Percentiles rank a stretch among this genome's conserved stretches.
Conservation (phyloP, 306 rosid species). For the Vigna nakashimae region DNA sequence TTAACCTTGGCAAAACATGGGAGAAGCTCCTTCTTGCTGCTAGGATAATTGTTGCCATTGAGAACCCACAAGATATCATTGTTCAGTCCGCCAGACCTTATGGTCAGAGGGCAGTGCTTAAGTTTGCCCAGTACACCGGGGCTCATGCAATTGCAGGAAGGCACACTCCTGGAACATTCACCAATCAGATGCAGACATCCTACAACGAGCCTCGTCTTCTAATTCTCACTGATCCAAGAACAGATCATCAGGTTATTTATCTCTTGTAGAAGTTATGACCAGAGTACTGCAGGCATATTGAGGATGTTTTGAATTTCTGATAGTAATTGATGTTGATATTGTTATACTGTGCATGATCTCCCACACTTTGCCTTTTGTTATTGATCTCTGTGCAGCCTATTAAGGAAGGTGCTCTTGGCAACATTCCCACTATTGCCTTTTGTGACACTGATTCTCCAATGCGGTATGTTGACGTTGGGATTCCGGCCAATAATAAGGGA, state of each 20-base stretch:
- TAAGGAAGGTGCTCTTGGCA: conserved; percentile 85
- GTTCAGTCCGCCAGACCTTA: conserved; percentile 80
- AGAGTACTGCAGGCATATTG: background rate
- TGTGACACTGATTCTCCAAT: conserved; percentile 91
- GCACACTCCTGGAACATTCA: conserved; percentile 85
- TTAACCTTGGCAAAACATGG: conserved; percentile 81
- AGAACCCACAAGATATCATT: conserved; percentile 76
- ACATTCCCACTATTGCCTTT: conserved; percentile 84
- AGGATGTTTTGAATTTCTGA: background rate
- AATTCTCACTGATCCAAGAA: conserved; percentile 81
- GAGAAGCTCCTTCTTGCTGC: conserved; percentile 80
- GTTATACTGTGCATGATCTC: background rate
- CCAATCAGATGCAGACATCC: conserved; percentile 84
- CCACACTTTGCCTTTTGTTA: background rate
- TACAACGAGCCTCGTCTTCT: conserved; percentile 89
- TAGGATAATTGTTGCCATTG: conserved; percentile 77
- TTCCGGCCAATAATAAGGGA: conserved; percentile 91
- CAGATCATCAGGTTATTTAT: conserved; percentile 76
- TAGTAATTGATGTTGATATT: background rate
- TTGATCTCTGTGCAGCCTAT: conserved; percentile 68
- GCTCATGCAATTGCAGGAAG: conserved; percentile 78
- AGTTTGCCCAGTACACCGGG: conserved; percentile 81
- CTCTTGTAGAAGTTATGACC: background rate
- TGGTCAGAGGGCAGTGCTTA: conserved; percentile 81
- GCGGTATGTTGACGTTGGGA: conserved; percentile 83